These are phyloP conservation scores for Blastobotrys buckinghamii DNA, from an alignment of 1,139 yeast genomes.

Conservation along the genomic window DNA sequence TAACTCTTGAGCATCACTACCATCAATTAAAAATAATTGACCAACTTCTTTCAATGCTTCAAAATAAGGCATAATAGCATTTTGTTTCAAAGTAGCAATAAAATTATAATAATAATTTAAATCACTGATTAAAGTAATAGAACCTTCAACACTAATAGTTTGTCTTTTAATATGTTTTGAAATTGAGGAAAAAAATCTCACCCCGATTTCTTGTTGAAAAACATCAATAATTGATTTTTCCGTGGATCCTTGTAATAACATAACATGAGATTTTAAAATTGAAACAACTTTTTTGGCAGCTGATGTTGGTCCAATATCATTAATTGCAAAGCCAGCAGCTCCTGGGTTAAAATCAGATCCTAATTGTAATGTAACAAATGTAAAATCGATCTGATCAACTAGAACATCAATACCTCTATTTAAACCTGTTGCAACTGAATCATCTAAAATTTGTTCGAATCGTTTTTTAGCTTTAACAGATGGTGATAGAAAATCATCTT, in stretches of 20 bases:
- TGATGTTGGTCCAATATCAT: conserved; percentile 55
- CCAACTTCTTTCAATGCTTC: conserved; percentile 81
- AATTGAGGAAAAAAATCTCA: conserved; percentile 69
- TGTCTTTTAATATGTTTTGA: conserved; percentile 68
- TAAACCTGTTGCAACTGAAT: conserved; percentile 85
- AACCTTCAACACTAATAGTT: conserved; percentile 73
- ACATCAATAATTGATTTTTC: conserved; percentile 87
- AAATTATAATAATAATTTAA: conserved; percentile 73
- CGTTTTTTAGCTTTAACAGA: conserved; percentile 74
- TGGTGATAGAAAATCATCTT: conserved; percentile 74
- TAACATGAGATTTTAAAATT: conserved; percentile 67
- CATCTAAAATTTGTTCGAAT: conserved; percentile 77
- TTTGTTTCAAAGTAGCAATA: conserved; percentile 57
- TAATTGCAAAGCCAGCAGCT: conserved; percentile 7
- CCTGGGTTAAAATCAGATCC: conserved; percentile 48
- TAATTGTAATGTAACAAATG: conserved; percentile 45
- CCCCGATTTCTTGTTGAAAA: conserved; percentile 90
- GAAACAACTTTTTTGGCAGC: conserved; percentile 62
- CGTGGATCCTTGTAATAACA: conserved; percentile 71
- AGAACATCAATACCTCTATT: conserved; percentile 86
- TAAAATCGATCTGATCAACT: conserved; percentile 64
- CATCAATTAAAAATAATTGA: conserved; percentile 71
- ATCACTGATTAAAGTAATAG: conserved; percentile 53
- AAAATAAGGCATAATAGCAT: conserved; percentile 67
- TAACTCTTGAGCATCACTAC: conserved; percentile 70